These are phyloP conservation scores for Aspergillus pseudoviridinutans DNA, from an alignment of 2,329 filamentous ascomycete species.

Conservation along the genomic window DNA sequence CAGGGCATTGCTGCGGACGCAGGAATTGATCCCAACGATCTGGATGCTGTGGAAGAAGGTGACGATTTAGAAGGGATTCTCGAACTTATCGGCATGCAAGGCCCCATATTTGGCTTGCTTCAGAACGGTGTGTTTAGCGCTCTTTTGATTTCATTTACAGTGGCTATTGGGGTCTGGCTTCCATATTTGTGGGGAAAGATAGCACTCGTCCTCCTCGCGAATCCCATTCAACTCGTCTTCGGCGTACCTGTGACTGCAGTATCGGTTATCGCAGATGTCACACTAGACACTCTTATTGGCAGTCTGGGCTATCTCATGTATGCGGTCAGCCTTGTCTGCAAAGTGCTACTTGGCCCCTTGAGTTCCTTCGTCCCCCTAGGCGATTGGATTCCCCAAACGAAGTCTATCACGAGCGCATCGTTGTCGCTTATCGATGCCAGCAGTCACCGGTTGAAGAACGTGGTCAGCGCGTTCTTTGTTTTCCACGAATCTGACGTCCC, in stretches of 20 bases:
- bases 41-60: constrained; percentile 60
- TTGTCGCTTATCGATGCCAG: constrained; percentile 41
- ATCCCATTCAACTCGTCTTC: constrained; percentile 64
- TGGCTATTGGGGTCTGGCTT: constrained; percentile 80
- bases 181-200: constrained; percentile 91
- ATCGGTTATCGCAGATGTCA: constrained; percentile 69
- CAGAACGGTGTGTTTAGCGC: constrained; percentile 95
- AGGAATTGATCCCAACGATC: constrained; percentile 61
- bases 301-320: constrained; percentile 53
- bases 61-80: constrained; percentile 96
- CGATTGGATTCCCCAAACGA: constrained; percentile 33
- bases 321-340: constrained; percentile 32
- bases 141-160: constrained; percentile 80
- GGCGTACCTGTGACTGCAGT: constrained; percentile 68
- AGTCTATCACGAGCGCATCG: constrained; percentile 38
- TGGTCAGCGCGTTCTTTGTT: constrained; percentile 36
- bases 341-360: constrained; percentile 32
- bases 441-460: constrained; percentile 35
- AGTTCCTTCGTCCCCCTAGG: constrained; percentile 30
- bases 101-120: constrained; percentile 80
- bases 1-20: constrained; percentile 47
- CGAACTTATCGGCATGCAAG: constrained; percentile 94
- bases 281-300: constrained; percentile 72
- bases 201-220: constrained; percentile 72
- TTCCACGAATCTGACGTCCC: constrained; percentile 61